Conservation (phyloP, 176 grass and related monocot species). For the Eleusine coracana region DNA sequence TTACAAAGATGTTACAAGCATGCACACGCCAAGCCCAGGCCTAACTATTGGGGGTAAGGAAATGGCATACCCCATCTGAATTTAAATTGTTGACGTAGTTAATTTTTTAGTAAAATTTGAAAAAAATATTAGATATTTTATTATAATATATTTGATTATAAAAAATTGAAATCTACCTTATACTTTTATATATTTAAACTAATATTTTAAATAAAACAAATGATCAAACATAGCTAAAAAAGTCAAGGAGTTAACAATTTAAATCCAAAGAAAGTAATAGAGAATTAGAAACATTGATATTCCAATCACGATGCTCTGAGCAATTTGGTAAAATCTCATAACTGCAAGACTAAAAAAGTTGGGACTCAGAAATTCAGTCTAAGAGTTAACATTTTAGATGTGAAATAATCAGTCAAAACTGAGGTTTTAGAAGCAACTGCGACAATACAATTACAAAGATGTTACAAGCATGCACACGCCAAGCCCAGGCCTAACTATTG, state of each 20-base stretch:
- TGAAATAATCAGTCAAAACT: background rate
- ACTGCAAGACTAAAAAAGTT: background rate
- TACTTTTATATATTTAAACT: too few species aligned
- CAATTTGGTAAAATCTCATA: background rate
- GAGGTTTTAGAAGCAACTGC: background rate
- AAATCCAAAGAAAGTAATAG: too few species aligned
- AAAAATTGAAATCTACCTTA: too few species aligned
- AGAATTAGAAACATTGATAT: too few species aligned
- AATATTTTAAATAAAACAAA: too few species aligned
- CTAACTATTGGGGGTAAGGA: background rate
- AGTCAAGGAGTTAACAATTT: too few species aligned
- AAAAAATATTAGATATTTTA: too few species aligned
- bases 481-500: background rate
- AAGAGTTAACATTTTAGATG: background rate
- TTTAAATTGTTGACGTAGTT: too few species aligned
- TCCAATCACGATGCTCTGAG: background rate
- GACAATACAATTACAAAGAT: background rate
- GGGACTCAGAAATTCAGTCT: background rate
- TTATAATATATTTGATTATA: too few species aligned
- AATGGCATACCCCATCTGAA: slow-evolving; percentile 10
- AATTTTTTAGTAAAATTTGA: too few species aligned
- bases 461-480: slow-evolving; percentile 30
- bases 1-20: slow-evolving; percentile 41
- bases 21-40: background rate
- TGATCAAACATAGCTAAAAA: too few species aligned